A percentile compares a stretch with the other conserved stretches of the same genome.
Evolutionary conservation across 73 alveolate genomes (phyloP).

Genomic region (Paramecium sexaurelia): DNA sequence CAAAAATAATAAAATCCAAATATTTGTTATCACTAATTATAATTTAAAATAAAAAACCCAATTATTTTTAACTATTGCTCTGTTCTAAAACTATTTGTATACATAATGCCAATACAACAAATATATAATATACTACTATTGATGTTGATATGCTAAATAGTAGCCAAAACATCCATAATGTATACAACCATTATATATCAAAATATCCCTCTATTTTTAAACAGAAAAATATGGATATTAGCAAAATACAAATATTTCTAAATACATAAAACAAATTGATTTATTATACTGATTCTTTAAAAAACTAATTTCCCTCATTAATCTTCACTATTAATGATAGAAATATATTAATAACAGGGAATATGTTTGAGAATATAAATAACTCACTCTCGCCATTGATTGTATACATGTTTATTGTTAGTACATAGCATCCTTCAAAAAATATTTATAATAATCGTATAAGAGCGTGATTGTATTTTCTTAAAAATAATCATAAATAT

Average conservation of each 20-base stretch:
- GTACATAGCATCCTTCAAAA: neutral
- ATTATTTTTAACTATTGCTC: neutral
- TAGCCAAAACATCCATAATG: slow-evolving; percentile 10
- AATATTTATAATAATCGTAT: neutral
- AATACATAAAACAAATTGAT: neutral
- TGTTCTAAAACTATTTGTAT: neutral
- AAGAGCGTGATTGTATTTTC: neutral
- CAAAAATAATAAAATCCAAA: neutral
- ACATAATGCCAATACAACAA: neutral
- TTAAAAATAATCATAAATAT: neutral
- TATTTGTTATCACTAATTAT: neutral
- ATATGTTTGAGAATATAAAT: neutral
- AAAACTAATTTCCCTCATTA: neutral
- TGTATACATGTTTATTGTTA: neutral
- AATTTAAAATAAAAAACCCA: neutral
- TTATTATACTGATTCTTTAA: neutral
- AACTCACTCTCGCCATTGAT: neutral
- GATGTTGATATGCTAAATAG: neutral
- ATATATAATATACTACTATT: neutral
- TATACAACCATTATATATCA: neutral
- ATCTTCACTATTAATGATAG: neutral
- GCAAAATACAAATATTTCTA: neutral
- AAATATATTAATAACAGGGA: neutral
- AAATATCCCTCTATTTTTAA: neutral
- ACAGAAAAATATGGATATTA: neutral